Base-by-base conservation (phyloP, 2,329 filamentous ascomycete genomes). In the Periconia macrospinosa region DNA sequence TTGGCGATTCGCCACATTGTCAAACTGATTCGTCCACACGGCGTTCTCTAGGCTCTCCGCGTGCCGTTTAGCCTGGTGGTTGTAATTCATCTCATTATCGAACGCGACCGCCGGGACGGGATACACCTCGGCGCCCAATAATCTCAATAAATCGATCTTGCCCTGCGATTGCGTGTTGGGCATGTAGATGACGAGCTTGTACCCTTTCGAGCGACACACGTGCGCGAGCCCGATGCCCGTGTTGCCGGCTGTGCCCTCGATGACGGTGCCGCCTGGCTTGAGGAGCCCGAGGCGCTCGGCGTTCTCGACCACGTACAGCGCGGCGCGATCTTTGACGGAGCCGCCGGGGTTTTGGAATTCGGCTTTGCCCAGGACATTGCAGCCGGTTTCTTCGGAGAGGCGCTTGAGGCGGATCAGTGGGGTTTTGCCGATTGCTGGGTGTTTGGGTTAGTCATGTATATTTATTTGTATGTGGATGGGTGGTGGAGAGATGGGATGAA, bases 311-410 rank as follows among this genome's bases (percentile, higher is more conserved):
- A 97, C 90, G 78, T 91, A 99, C 46, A 97, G 85, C 3, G 94
- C 94, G 2, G 94, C 94, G 59, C 94, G 90, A 78, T 99, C 94
- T 79, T 99, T 99, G 73, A 99, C 88, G 50, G 88, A 92, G 55
- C 94, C 94, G 63, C 94, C 94, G 1, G 94, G 94, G 81, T 99
- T 99, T 82, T 96, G 94, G 79, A 99, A 99, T 75, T 99, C 94
- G 66, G 94, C 92, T 76, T 99, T 99, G 69, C 93, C 94, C 41
- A 97, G 86, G 54, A 99, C 81, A 66, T 96, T 90, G 82, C 94
- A 97, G 61, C 92, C 92, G 0, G 94, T 97, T 70, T 95, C 84
- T 55, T 91, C 86, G 41, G 93, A 97, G 63, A 97, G 86, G 57
- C 82, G 85, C 76, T 96, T 93, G 47, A 99, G 82, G 46, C 90